Percentiles rank a stretch among this genome's conserved stretches.
Conservation (phyloP, 2,329 filamentous ascomycete genomes). For the Fusarium burgessii region DNA sequence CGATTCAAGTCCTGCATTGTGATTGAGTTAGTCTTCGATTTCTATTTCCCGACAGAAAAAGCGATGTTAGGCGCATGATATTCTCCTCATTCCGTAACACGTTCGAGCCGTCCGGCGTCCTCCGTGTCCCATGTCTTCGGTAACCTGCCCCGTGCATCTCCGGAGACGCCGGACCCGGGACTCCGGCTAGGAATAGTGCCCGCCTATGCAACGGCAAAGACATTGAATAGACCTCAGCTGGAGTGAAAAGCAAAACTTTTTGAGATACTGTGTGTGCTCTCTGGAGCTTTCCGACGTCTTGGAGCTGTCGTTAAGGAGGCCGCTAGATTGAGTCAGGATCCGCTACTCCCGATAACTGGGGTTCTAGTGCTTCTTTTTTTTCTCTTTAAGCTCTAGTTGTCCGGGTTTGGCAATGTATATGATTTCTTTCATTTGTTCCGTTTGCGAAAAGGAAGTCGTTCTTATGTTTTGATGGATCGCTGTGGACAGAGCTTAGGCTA, state of each 20-base stretch:
- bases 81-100: constrained; percentile 32
- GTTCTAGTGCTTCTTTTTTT: constrained; percentile 22
- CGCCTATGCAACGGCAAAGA: constrained; percentile 15
- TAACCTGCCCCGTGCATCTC: constrained; percentile 30
- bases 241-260: neutral
- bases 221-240: neutral
- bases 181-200: constrained; percentile 27
- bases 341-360: constrained; percentile 33
- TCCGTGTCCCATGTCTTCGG: constrained; percentile 27
- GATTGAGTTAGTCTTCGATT: neutral
- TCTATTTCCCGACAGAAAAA: constrained; percentile 7
- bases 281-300: constrained; percentile 30
- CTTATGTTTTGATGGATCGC: neutral
- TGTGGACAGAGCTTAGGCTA: neutral
- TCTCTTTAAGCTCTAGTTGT: neutral
- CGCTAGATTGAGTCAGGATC: constrained; percentile 34
- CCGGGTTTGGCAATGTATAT: neutral
- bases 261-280: neutral
- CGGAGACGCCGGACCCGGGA: constrained; percentile 38
- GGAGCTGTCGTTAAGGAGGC: constrained; percentile 8
- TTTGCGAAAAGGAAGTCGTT: neutral
- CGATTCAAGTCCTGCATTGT: neutral
- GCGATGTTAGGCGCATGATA: constrained; percentile 8
- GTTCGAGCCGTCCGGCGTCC: constrained; percentile 34
- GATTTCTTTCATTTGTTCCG: neutral